phyloP scores from a whole-genome alignment of 345 rosid species.

The Odontarrhena argentea region DNA sequence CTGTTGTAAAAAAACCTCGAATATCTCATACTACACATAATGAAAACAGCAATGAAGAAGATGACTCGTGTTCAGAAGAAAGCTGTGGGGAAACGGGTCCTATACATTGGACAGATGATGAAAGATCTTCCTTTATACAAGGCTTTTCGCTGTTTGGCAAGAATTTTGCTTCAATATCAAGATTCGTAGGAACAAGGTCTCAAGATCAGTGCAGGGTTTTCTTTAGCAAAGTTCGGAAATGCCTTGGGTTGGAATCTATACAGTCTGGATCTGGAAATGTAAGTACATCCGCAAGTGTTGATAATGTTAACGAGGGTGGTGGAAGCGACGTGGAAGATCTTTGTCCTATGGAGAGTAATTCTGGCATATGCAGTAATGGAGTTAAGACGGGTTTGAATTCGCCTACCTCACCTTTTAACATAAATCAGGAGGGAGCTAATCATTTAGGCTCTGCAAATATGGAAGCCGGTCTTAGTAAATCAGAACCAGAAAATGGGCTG shows the following conservation, averaged over 20 bases:
- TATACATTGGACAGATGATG: constrained; percentile 90
- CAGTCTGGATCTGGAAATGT: constrained; percentile 48
- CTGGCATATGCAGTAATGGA: constrained; percentile 50
- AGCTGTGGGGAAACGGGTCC: constrained; percentile 90
- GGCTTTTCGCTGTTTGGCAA: constrained; percentile 80
- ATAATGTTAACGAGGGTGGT: constrained; percentile 54
- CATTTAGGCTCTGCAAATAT: constrained; percentile 31
- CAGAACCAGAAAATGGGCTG: constrained; percentile 44
- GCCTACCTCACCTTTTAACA: constrained; percentile 36
- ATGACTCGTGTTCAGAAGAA: constrained; percentile 88
- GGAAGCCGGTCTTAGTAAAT: constrained; percentile 41
- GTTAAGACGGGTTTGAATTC: constrained; percentile 47
- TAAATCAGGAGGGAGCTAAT: constrained; percentile 45
- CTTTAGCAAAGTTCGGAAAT: constrained; percentile 88
- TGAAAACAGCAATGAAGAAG: constrained; percentile 52
- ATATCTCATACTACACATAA: constrained; percentile 62
- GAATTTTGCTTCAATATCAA: constrained; percentile 77
- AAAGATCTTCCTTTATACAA: constrained; percentile 68
- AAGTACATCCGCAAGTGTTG: constrained; percentile 56
- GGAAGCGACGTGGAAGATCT: constrained; percentile 81
- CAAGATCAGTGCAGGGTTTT: constrained; percentile 87
- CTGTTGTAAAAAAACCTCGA: constrained; percentile 48
- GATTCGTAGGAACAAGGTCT: constrained; percentile 67
- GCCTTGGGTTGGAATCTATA: constrained; percentile 79
- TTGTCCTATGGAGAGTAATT: constrained; percentile 55